Base-by-base conservation (phyloP, 257 asterid species). In the Ophiorrhiza pumila region DNA sequence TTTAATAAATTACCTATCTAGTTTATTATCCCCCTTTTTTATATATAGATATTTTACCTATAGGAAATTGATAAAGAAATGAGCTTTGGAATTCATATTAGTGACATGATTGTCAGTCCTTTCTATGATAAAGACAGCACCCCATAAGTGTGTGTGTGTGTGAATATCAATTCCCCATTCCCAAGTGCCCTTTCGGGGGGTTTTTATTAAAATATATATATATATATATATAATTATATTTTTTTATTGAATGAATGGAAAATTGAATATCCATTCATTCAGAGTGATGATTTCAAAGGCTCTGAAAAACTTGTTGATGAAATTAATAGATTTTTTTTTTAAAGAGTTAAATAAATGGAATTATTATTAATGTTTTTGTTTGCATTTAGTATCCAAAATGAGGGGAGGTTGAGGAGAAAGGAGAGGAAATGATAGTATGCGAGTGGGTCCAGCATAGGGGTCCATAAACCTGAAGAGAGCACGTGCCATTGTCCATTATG, bases 401-500 rank as follows among this genome's bases (percentile, higher is more conserved):
- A 57, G 63, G 63, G 63, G 63, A 57, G 20, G 63, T 25, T 56
- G 18, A 27, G 63, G 25, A 27, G 17, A 34, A 0, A 20, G 46
- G 34, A 14, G 13, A 12, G 32, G 20, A 13, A 37, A 49, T 49
- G 55, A 29, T 31, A 18, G 65, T 17, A 7, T 0, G 13, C 0
- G 57, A n/a, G 14, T 46, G 67, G 64, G 45, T 23, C 56, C 50
- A n/a, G n/a, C n/a, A 60, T 6, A 25, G 0, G 52, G 37, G 71
- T 5, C 63, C 73, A 59, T 5, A 53, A 25, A 49, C 53, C 70
- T 22, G 66, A 62, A 25, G 62, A 17, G 65, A 70, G 60, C 70
- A 71, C 57, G 74, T 71, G 71, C 62, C 65, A 3, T 17, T 67
- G 74, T 43, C 72, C 8, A 58, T 1, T 22, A 34, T 31, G 68